Evolutionary conservation across 805 yeast species (phyloP).

Genomic region (Wickerhamomyces hampshirensis): DNA sequence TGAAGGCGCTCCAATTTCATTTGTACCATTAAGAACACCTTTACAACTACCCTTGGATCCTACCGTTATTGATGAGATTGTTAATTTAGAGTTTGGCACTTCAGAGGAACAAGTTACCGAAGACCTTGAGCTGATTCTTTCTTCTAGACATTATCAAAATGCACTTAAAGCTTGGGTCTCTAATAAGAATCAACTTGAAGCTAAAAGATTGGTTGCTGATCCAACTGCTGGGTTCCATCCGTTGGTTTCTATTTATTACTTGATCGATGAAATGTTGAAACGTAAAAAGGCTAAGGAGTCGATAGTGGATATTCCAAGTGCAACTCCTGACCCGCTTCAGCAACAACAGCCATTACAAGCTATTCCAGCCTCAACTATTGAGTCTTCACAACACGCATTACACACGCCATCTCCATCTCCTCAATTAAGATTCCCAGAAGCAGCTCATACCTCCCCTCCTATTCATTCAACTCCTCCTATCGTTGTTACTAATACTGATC

Average conservation of each 20-base stretch:
- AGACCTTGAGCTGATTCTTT: constrained; percentile 52
- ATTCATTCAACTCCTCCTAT: constrained; percentile 37
- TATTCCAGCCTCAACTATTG: neutral
- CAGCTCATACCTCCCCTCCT: constrained; percentile 46
- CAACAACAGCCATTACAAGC: constrained; percentile 16
- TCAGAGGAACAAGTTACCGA: constrained; percentile 48
- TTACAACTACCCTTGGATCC: constrained; percentile 63
- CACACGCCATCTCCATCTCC: constrained; percentile 36
- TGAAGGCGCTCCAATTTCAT: constrained; percentile 65
- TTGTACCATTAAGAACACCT: constrained; percentile 76
- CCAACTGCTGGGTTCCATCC: constrained; percentile 91
- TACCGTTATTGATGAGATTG: constrained; percentile 67
- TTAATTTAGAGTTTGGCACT: constrained; percentile 73
- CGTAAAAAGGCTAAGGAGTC: constrained; percentile 60
- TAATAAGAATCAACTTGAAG: constrained; percentile 5
- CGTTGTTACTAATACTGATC: constrained; percentile 30
- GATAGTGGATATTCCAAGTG: constrained; percentile 23
- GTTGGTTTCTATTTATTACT: constrained; percentile 74
- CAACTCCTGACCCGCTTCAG: constrained; percentile 8
- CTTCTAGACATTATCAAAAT: constrained; percentile 60
- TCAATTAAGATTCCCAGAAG: constrained; percentile 41
- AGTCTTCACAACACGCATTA: neutral
- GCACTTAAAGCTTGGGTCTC: constrained; percentile 59
- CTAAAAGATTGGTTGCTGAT: constrained; percentile 20
- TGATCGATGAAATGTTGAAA: constrained; percentile 79